phyloP scores from a whole-genome alignment of 176 grass and related monocot genomes.

The Zoysia pacifica region DNA sequence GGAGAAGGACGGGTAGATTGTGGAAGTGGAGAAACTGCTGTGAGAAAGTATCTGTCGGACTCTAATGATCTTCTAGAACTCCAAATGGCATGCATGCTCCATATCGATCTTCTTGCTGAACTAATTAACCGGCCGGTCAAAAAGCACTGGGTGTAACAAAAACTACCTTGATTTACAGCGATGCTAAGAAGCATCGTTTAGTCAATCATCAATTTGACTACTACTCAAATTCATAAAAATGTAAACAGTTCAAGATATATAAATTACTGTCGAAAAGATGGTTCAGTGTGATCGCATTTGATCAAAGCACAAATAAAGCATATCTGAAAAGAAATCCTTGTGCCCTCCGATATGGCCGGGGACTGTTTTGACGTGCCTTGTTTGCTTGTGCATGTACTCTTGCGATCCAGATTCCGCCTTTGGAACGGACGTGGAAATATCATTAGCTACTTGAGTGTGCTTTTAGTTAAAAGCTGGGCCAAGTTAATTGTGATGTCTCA shows the following conservation, averaged over 20 bases:
- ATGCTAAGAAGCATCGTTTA: background rate
- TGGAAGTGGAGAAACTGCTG: slow-evolving; percentile 33
- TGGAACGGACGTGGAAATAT: slow-evolving; percentile 26
- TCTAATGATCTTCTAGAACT: slow-evolving; percentile 11
- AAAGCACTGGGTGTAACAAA: background rate
- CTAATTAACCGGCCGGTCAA: background rate
- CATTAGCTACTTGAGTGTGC: slow-evolving; percentile 43
- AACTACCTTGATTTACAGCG: background rate
- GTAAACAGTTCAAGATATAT: too few species aligned
- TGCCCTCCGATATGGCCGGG: slow-evolving; percentile 23
- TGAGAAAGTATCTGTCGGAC: background rate
- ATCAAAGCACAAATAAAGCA: background rate
- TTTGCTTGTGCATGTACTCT: slow-evolving; percentile 26
- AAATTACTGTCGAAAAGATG: background rate
- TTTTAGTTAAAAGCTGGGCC: slow-evolving; percentile 44
- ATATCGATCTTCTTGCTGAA: background rate
- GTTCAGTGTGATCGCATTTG: background rate
- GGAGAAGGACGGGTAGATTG: slow-evolving; percentile 52
- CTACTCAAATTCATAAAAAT: background rate
- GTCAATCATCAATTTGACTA: background rate
- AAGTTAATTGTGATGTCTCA: slow-evolving; percentile 28
- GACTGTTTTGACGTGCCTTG: slow-evolving; percentile 24
- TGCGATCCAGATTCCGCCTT: slow-evolving; percentile 27
- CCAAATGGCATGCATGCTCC: background rate
- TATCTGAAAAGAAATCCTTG: background rate